Base-by-base conservation (phyloP, 2,329 filamentous ascomycete species). In the Diplodia mutila region DNA sequence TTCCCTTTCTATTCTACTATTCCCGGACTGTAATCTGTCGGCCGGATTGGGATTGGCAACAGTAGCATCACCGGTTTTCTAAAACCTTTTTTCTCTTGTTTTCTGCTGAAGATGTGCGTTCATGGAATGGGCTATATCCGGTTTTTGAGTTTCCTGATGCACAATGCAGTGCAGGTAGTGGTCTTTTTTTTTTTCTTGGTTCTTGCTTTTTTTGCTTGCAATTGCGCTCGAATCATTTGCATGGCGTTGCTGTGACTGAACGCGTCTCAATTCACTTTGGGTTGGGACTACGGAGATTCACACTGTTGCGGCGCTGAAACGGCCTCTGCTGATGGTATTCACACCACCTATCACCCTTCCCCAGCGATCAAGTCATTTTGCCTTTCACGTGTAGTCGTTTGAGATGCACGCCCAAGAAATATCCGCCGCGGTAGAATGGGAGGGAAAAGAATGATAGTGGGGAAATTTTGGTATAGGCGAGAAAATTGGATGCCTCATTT, bases 31-130 rank as follows among this genome's bases (percentile, higher is more conserved):
- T 37, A 51, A n/a, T 12, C n/a, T 63, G 59, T 25, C 27, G 59
- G 14, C 37, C 29, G 18, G 59, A 51, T 51, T 18, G 25, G 52
- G 21, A 34, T 18, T n/a, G 59, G 27, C 59, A 21, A 37, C 59
- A 37, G 29, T n/a, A 37, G 21, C 18, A 63, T 51, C 5, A 29
- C 39, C 42, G 59, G 59, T 52, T 48, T 63, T 51, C 59, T 27
- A 34, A 23, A 29, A 14, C 25, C 16, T 27, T 51, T 51, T 21
- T 49, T 61, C 42, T 59, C 32, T 61, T 51, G 59, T 9, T 51
- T 51, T 51, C 27, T 63, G 46, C 21, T 63, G 59, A 63, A 63
- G 59, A 63, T 63, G 59, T 63, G 59, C 59, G 59, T 63, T 63
- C 29, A 63, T 21, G 59, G 59, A 48, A 63, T 63, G 59, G 59